Percentiles rank a stretch among this genome's conserved stretches.
Evolutionary conservation across 225 moss, liverwort and hornwort genomes (phyloP).

Genomic region (Bryoerythrophyllum caledonicum): DNA sequence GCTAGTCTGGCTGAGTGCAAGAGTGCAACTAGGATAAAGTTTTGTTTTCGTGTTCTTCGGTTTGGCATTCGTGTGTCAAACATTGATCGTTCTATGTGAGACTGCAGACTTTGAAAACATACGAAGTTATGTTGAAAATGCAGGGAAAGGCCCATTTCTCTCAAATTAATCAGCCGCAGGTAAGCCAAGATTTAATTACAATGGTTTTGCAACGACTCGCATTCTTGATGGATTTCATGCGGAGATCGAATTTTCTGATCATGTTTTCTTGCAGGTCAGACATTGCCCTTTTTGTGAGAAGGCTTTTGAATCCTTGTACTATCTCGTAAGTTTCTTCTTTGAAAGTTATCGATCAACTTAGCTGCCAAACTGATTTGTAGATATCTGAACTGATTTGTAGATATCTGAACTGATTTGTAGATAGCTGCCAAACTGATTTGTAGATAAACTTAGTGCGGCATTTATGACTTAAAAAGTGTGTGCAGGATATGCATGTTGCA

Average conservation of each 20-base stretch:
- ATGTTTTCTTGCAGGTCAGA: constrained; percentile 59
- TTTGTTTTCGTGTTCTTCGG: not conserved
- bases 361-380: not conserved
- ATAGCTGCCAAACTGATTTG: not conserved
- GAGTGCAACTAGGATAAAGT: not conserved
- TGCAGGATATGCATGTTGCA: constrained; percentile 84
- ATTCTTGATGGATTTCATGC: not conserved
- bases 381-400: not conserved
- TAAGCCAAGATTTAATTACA: constrained; percentile 23
- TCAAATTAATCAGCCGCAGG: constrained; percentile 44
- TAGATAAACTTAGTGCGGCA: not conserved
- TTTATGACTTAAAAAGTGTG: not conserved
- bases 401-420: too few relatives aligned
- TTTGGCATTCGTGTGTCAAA: not conserved
- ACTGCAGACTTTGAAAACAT: constrained; percentile 79
- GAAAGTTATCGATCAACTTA: not conserved
- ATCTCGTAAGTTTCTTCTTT: constrained; percentile 63
- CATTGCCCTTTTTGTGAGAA: constrained; percentile 96
- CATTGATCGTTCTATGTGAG: constrained; percentile 13
- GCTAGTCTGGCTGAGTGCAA: not conserved
- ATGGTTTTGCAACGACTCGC: not conserved
- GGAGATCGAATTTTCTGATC: not conserved
- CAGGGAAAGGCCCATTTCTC: constrained; percentile 72
- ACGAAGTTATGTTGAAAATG: constrained; percentile 83
- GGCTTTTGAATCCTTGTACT: constrained; percentile 83